phyloP scores from a whole-genome alignment of 108 stramenopile genomes.

The Nitzschia putrida region DNA sequence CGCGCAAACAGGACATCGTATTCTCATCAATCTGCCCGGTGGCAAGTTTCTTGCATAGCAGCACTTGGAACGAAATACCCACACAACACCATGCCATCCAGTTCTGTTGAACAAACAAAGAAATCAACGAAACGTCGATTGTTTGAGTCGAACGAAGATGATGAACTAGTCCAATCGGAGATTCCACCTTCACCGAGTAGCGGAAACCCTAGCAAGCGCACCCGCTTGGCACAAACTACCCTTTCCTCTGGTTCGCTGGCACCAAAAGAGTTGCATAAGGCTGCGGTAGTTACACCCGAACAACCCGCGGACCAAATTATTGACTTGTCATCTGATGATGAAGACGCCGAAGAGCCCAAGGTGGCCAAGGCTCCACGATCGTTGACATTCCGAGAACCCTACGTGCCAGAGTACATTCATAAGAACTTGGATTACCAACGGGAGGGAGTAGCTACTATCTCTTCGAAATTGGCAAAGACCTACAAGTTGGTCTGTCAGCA shows the following conservation, averaged over 20 bases:
- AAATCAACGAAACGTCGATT: neutral
- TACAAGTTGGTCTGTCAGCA: slow-evolving; percentile 59
- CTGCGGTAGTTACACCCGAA: neutral
- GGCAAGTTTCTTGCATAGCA: too few species aligned
- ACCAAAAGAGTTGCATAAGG: neutral
- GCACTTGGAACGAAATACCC: too few species aligned
- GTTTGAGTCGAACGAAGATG: neutral
- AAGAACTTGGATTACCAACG: slow-evolving; percentile 58
- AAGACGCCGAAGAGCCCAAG: neutral
- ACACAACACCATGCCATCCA: too few species aligned
- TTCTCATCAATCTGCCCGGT: too few species aligned
- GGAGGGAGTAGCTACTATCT: slow-evolving; percentile 43
- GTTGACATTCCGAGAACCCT: slow-evolving; percentile 8
- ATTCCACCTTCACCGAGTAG: neutral
- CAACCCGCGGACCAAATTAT: neutral
- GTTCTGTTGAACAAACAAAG: neutral
- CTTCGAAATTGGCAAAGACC: slow-evolving; percentile 24
- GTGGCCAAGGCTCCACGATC: neutral
- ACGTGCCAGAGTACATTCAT: slow-evolving; percentile 63
- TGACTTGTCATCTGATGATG: neutral
- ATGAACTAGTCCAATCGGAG: neutral
- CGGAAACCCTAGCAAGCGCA: neutral
- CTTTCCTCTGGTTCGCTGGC: neutral
- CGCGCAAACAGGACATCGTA: too few species aligned
- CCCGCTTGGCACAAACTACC: neutral